A percentile compares a stretch with the other conserved stretches of the same genome.
These are phyloP conservation scores for Rhodotorula kratochvilovae DNA, from an alignment of 768 basidiomycete species.

Conservation along the genomic window DNA sequence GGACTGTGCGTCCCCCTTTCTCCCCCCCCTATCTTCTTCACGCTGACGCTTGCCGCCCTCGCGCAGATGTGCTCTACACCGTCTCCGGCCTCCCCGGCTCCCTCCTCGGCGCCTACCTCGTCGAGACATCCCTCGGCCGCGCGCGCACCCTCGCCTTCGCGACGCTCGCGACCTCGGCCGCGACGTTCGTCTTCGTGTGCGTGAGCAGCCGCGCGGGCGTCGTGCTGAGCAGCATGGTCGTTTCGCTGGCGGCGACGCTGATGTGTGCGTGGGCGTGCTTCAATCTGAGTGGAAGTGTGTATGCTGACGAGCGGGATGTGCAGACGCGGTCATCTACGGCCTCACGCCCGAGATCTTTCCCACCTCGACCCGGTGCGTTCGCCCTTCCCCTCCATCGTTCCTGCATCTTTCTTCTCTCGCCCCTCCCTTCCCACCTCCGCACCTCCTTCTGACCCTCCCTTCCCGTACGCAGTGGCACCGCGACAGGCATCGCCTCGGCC, in stretches of 20 bases:
- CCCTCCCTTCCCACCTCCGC: neutral
- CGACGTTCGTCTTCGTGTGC: conserved; percentile 62
- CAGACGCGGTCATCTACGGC: conserved; percentile 44
- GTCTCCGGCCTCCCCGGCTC: conserved; percentile 34
- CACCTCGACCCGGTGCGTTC: conserved; percentile 50
- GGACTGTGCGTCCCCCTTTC: too few species aligned
- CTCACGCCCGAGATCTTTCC: conserved; percentile 86
- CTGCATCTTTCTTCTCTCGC: conserved; percentile 40
- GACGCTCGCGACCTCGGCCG: too few species aligned
- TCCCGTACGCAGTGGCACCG: conserved; percentile 65
- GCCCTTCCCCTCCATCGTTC: neutral
- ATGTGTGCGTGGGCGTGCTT: conserved; percentile 42
- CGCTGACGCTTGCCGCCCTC: too few species aligned
- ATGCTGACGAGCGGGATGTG: too few species aligned
- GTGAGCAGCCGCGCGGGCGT: conserved; percentile 60
- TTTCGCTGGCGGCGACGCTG: conserved; percentile 71
- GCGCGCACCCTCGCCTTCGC: conserved; percentile 65
- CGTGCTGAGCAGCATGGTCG: conserved; percentile 63
- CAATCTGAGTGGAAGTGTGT: too few species aligned
- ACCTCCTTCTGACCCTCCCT: neutral
- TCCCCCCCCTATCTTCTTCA: too few species aligned
- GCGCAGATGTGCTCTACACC: too few species aligned
- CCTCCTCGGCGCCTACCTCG: conserved; percentile 78
- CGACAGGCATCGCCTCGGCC: conserved; percentile 80
- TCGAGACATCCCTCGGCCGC: conserved; percentile 64